Percentiles rank a stretch among this genome's conserved stretches.
Conservation (phyloP, 2,329 filamentous ascomycete genomes). For the Paecilomyces niveus region DNA sequence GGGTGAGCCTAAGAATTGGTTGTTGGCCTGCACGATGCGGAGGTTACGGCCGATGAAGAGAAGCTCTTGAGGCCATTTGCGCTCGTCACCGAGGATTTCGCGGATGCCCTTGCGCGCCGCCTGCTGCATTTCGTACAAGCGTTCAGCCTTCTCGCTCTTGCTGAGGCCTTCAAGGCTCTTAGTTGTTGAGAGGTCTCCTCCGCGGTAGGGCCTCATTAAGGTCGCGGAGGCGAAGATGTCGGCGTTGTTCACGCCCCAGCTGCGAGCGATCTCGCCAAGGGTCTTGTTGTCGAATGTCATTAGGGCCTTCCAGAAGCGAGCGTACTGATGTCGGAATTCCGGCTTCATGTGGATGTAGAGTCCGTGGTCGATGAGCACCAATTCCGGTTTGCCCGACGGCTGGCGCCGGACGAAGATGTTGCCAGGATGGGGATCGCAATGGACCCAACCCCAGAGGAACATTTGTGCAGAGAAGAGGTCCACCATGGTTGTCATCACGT, state of each 20-base stretch:
- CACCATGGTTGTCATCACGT: conserved; percentile 94
- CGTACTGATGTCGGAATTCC: conserved; percentile 78
- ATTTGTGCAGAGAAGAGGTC: conserved; percentile 97
- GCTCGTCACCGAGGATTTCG: conserved; percentile 74
- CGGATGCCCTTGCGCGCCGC: conserved; percentile 66
- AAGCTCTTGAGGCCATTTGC: conserved; percentile 82
- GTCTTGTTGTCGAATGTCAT: conserved; percentile 88
- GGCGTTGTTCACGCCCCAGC: conserved; percentile 83
- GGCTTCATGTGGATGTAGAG: conserved; percentile 89
- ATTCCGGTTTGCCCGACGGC: conserved; percentile 72
- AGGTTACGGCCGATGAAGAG: conserved; percentile 89
- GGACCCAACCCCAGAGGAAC: conserved; percentile 92
- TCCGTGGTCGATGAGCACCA: conserved; percentile 95
- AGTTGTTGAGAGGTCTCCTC: conserved; percentile 64
- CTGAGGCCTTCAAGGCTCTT: conserved; percentile 46
- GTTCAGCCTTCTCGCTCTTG: conserved; percentile 49
- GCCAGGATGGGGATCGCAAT: conserved; percentile 94
- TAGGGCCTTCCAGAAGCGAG: conserved; percentile 85
- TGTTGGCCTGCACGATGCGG: conserved; percentile 88
- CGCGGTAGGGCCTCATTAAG: conserved; percentile 82
- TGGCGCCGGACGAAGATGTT: conserved; percentile 93
- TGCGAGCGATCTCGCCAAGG: conserved; percentile 61
- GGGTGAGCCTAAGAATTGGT: conserved; percentile 80
- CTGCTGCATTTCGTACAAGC: conserved; percentile 73
- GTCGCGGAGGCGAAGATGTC: conserved; percentile 91